Conservation (phyloP, 192 early-diverging fungal genomes). For the Funneliformis geosporum region DNA sequence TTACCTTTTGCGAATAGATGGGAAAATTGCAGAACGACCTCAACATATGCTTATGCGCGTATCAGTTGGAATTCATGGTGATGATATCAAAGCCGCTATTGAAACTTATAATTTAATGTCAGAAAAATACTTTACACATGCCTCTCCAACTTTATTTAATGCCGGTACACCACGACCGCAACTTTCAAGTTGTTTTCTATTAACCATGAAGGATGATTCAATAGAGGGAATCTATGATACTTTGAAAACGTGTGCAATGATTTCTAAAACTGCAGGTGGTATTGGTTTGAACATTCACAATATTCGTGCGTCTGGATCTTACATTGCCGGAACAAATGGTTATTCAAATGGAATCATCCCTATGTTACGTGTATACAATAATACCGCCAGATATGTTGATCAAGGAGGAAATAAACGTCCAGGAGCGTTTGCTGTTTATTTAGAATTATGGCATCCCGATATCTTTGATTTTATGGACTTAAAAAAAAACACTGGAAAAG, state of each 20-base stretch:
- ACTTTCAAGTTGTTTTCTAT: conserved; percentile 91
- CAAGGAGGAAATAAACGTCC: conserved; percentile 99
- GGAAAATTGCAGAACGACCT: conserved; percentile 88
- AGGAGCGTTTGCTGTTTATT: conserved; percentile 97
- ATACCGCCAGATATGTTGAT: conserved; percentile 98
- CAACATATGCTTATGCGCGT: conserved; percentile 99
- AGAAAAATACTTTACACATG: conserved; percentile 94
- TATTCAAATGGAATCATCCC: conserved; percentile 95
- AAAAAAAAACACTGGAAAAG: conserved; percentile 97
- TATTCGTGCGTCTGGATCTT: conserved; percentile 92
- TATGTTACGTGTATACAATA: conserved; percentile 98
- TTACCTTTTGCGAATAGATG: conserved; percentile 88
- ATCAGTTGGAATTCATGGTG: conserved; percentile 93
- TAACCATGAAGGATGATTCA: conserved; percentile 95
- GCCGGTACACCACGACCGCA: conserved; percentile 96
- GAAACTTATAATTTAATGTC: conserved; percentile 95
- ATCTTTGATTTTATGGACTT: conserved; percentile 96
- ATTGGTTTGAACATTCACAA: conserved; percentile 98
- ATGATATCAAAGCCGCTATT: conserved; percentile 87
- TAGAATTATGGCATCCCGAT: conserved; percentile 99
- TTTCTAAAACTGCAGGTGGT: conserved; percentile 97
- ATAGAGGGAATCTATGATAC: conserved; percentile 99
- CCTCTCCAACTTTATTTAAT: conserved; percentile 97
- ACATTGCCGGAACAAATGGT: conserved; percentile 98
- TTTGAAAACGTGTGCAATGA: conserved; percentile 95